Percentiles rank a stretch among this genome's conserved stretches.
These are phyloP conservation scores for Eucalyptus caleyi DNA, from an alignment of 345 rosid species.

Conservation along the genomic window DNA sequence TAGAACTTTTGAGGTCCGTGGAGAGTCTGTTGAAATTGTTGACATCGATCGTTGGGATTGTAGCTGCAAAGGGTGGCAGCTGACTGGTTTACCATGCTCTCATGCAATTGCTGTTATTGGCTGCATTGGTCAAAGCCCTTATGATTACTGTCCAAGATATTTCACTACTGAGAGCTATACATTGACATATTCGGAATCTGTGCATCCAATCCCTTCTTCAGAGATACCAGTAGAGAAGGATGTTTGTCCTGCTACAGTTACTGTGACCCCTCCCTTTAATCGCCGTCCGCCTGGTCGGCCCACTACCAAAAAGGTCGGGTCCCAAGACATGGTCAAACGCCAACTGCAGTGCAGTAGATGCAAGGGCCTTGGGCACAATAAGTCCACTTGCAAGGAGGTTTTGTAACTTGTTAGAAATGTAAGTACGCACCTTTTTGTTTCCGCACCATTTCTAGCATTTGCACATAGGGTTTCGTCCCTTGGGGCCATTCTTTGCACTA, in stretches of 20 bases:
- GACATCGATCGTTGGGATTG: conserved; percentile 72
- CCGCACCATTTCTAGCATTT: not conserved
- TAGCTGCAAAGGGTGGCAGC: conserved; percentile 83
- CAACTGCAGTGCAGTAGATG: conserved; percentile 96
- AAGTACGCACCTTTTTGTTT: not conserved
- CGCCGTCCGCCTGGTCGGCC: conserved; percentile 86
- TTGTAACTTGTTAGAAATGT: conserved; percentile 5
- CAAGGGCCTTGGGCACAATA: conserved; percentile 96
- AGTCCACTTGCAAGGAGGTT: conserved; percentile 87
- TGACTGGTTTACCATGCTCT: conserved; percentile 73
- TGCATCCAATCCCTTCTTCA: conserved; percentile 53
- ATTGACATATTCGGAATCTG: conserved; percentile 51
- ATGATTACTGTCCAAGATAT: conserved; percentile 68
- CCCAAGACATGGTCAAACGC: conserved; percentile 62
- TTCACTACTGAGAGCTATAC: conserved; percentile 63
- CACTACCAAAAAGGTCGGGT: conserved; percentile 46
- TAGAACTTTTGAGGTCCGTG: conserved; percentile 71
- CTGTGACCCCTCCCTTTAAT: conserved; percentile 81
- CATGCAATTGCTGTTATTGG: conserved; percentile 64
- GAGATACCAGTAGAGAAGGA: conserved; percentile 29
- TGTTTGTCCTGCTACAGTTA: conserved; percentile 39
- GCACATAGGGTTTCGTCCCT: not conserved
- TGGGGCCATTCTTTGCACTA: not conserved
- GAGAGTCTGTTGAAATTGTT: conserved; percentile 58
- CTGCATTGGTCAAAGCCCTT: conserved; percentile 41